phyloP scores from a whole-genome alignment of 345 rosid genomes.

The Sapria himalayana region DNA sequence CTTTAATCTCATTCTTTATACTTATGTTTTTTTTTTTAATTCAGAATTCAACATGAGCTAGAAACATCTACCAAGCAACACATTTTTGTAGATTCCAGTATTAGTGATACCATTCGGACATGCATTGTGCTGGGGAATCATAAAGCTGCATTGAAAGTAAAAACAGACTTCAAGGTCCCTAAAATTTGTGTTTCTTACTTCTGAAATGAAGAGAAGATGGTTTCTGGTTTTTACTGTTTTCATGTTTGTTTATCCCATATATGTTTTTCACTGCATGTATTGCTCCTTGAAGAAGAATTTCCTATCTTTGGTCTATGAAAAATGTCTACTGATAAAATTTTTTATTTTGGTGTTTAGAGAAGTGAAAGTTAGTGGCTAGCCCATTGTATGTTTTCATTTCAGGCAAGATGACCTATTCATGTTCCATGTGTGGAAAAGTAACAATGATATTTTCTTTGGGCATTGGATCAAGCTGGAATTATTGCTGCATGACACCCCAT shows the following conservation, averaged over 20 bases:
- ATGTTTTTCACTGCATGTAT: neutral
- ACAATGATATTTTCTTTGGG: too few species aligned
- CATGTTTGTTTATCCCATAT: neutral
- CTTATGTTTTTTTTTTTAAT: neutral
- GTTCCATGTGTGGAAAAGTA: too few species aligned
- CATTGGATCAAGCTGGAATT: too few species aligned
- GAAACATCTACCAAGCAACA: constrained; percentile 84
- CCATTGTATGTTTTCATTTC: too few species aligned
- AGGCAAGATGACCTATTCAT: too few species aligned
- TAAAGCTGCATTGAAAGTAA: constrained; percentile 48
- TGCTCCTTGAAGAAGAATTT: too few species aligned
- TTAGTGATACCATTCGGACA: constrained; percentile 91
- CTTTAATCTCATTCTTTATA: too few species aligned
- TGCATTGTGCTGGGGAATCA: constrained; percentile 78
- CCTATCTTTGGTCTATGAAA: too few species aligned
- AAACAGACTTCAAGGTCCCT: constrained; percentile 44
- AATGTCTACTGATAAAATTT: too few species aligned
- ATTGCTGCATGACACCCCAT: too few species aligned
- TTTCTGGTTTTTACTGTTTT: neutral
- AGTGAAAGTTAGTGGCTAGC: too few species aligned
- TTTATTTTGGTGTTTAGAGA: too few species aligned
- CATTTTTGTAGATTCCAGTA: constrained; percentile 92
- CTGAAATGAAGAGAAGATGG: constrained; percentile 1
- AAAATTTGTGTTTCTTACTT: neutral
- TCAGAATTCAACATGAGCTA: constrained; percentile 83